Conservation (phyloP, 768 basidiomycete species). For the Butyriboletus loyo region DNA sequence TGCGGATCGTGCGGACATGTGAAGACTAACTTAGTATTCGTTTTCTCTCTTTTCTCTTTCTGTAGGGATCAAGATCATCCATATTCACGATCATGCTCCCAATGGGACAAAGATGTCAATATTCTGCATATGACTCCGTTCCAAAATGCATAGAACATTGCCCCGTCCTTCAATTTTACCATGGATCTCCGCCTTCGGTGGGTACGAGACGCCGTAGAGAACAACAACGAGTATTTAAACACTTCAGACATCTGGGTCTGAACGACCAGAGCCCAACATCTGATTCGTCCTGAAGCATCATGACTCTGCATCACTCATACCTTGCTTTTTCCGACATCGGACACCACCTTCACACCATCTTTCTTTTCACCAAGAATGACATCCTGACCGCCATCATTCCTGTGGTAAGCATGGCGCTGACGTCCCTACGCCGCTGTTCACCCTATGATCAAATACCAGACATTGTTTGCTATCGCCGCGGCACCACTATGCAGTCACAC, state of each 20-base stretch:
- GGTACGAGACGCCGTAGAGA: too few relatives aligned
- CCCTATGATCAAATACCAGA: constrained; percentile 20
- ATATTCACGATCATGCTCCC: too few relatives aligned
- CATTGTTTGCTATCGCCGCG: constrained; percentile 31
- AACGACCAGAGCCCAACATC: neutral
- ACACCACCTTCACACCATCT: constrained; percentile 29
- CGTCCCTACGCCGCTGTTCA: neutral
- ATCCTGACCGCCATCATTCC: constrained; percentile 46
- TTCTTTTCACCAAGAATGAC: constrained; percentile 46
- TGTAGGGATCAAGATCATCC: too few relatives aligned
- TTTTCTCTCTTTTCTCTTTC: too few relatives aligned
- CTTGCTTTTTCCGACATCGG: constrained; percentile 11
- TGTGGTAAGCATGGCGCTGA: constrained; percentile 34
- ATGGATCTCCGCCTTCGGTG: too few relatives aligned
- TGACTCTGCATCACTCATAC: constrained; percentile 16
- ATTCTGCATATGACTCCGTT: too few relatives aligned
- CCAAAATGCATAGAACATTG: too few relatives aligned
- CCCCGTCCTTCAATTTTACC: too few relatives aligned
- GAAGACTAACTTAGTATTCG: too few relatives aligned
- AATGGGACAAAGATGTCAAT: too few relatives aligned
- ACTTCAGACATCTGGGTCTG: neutral
- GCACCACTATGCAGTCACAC: constrained; percentile 27
- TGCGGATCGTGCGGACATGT: too few relatives aligned
- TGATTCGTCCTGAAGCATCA: neutral
- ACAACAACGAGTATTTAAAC: constrained; percentile 6